Evolutionary conservation across 768 basidiomycete species (phyloP).

Genomic region (Boletellus sp.): DNA sequence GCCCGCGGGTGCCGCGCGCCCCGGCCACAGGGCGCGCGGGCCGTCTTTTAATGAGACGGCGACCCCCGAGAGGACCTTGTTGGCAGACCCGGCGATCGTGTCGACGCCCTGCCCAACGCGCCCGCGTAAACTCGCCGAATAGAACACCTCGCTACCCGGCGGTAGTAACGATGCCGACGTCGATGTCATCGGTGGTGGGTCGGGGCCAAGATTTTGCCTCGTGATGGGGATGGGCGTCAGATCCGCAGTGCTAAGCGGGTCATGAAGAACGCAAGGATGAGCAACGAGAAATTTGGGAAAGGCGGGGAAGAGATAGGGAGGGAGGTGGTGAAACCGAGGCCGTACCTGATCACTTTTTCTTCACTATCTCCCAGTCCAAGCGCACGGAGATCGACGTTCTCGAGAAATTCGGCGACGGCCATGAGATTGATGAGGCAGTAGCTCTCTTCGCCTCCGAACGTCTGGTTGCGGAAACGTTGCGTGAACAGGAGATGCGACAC

Average conservation of each 20-base stretch:
- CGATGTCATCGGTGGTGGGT: constrained; percentile 35
- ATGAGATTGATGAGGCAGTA: constrained; percentile 94
- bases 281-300: not conserved
- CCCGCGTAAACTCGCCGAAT: constrained; percentile 56
- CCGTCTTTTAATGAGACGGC: constrained; percentile 90
- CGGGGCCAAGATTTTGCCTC: constrained; percentile 41
- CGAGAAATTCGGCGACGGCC: constrained; percentile 94
- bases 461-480: constrained; percentile 30
- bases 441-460: constrained; percentile 62
- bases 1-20: too few relatives aligned
- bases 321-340: not conserved
- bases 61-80: constrained; percentile 74
- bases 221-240: constrained; percentile 77
- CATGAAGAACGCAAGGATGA: not conserved
- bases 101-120: constrained; percentile 80
- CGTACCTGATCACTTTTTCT: constrained; percentile 54
- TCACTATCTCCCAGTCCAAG: constrained; percentile 62
- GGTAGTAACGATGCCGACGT: not conserved
- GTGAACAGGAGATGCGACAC: constrained; percentile 47
- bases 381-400: constrained; percentile 84
- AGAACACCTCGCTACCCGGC: constrained; percentile 43
- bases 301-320: too few relatives aligned
- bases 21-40: constrained; percentile 70
- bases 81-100: constrained; percentile 77
- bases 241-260: constrained; percentile 58